A percentile compares a stretch with the other conserved stretches of the same genome.
Conservation (phyloP, 345 rosid genomes). For the Citrus maxima region DNA sequence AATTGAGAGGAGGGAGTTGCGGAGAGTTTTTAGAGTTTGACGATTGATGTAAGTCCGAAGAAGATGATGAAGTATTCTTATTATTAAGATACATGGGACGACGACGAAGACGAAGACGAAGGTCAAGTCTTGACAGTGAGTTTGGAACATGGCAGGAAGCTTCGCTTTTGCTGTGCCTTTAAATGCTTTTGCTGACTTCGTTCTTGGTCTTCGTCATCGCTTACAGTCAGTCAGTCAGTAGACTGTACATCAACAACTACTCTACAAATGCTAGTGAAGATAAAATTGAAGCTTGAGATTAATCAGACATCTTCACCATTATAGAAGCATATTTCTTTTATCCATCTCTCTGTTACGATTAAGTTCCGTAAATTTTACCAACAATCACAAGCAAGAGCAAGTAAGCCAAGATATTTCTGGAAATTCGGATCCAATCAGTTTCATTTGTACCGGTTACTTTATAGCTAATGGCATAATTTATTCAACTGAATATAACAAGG, state of each 20-base stretch:
- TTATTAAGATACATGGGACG: background rate
- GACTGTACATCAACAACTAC: too few species aligned
- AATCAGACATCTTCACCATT: too few species aligned
- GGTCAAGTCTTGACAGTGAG: background rate
- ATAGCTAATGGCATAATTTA: too few species aligned
- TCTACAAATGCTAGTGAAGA: too few species aligned
- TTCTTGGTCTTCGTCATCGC: background rate
- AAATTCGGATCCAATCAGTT: background rate
- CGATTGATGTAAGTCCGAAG: conserved; percentile 29
- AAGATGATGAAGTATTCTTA: background rate
- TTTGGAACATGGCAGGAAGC: background rate
- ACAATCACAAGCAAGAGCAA: too few species aligned
- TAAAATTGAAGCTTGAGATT: too few species aligned
- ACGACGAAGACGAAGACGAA: background rate
- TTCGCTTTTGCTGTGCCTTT: background rate
- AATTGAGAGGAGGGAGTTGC: conserved; percentile 25
- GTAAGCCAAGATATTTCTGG: background rate
- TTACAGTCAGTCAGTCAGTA: too few species aligned
- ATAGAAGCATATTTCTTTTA: too few species aligned
- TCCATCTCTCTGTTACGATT: too few species aligned
- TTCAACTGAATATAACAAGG: too few species aligned
- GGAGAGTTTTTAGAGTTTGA: conserved; percentile 26
- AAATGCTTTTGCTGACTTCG: background rate
- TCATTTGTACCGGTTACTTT: background rate
- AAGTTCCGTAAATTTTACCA: too few species aligned